Evolutionary conservation across 2,329 filamentous ascomycete species (phyloP).

Genomic region (Fusarium penzigii): DNA sequence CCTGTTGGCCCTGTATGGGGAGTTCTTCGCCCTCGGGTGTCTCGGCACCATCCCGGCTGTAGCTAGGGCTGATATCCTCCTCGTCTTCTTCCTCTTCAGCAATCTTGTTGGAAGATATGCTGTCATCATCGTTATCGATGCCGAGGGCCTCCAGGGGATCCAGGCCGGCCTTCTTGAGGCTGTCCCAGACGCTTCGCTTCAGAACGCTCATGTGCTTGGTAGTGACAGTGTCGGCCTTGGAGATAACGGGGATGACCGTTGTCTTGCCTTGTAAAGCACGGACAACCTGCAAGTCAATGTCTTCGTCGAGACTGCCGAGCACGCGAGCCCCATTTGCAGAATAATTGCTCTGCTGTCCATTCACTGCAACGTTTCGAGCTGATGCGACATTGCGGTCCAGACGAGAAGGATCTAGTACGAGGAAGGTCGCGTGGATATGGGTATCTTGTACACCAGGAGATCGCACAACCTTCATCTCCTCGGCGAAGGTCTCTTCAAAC

Average conservation of each 20-base stretch:
- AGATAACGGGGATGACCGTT: slow-evolving; percentile 90
- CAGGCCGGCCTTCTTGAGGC: slow-evolving; percentile 79
- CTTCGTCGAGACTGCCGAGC: slow-evolving; percentile 77
- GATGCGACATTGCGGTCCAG: slow-evolving; percentile 80
- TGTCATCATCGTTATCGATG: slow-evolving; percentile 71
- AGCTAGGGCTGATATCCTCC: slow-evolving; percentile 14
- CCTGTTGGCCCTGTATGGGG: slow-evolving; percentile 38
- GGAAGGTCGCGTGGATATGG: slow-evolving; percentile 94
- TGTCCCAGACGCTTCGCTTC: slow-evolving; percentile 88
- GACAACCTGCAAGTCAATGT: slow-evolving; percentile 87
- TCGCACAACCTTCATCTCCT: slow-evolving; percentile 96
- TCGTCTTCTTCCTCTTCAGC: slow-evolving; percentile 55
- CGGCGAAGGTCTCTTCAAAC: slow-evolving; percentile 95
- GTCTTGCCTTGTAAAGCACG: slow-evolving; percentile 89
- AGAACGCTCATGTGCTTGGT: slow-evolving; percentile 89
- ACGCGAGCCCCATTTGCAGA: slow-evolving; percentile 41
- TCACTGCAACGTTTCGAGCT: slow-evolving; percentile 55
- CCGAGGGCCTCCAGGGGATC: slow-evolving; percentile 87
- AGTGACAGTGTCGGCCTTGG: slow-evolving; percentile 97
- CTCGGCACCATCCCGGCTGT: slow-evolving; percentile 23
- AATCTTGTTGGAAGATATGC: slow-evolving; percentile 54
- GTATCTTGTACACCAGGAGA: slow-evolving; percentile 93
- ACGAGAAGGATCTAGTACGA: slow-evolving; percentile 83
- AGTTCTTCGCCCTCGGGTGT: slow-evolving; percentile 38
- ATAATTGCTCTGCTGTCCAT: slow-evolving; percentile 54